These are phyloP conservation scores for Pholiota conissans DNA, from an alignment of 768 basidiomycete species.

Conservation along the genomic window DNA sequence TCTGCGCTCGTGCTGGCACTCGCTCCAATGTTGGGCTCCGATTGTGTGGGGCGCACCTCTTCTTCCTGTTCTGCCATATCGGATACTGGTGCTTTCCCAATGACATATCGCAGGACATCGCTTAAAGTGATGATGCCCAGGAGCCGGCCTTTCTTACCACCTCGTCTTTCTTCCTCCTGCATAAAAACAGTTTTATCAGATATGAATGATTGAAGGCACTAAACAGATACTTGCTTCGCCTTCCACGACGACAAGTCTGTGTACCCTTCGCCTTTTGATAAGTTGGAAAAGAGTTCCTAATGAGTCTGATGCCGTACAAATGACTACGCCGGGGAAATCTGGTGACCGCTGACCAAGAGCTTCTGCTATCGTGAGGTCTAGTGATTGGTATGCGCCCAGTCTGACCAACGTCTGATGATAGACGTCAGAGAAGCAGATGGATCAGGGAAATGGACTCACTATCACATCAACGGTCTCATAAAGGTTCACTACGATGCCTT, in stretches of 20 bases:
- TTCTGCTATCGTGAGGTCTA: conserved; percentile 91
- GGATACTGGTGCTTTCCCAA: conserved; percentile 60
- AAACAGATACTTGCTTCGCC: conserved; percentile 60
- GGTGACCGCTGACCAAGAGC: conserved; percentile 89
- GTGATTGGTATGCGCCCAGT: conserved; percentile 91
- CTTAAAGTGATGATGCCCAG: conserved; percentile 87
- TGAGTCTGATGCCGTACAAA: conserved; percentile 91
- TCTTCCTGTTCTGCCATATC: conserved; percentile 37
- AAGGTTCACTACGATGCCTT: conserved; percentile 91
- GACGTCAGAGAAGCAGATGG: conserved; percentile 1
- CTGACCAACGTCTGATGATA: conserved; percentile 85
- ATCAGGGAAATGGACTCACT: conserved; percentile 49
- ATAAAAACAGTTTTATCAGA: not conserved
- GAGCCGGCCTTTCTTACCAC: conserved; percentile 81
- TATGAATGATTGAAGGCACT: conserved; percentile 1
- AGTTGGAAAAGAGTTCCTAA: conserved; percentile 87
- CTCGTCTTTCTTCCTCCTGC: conserved; percentile 78
- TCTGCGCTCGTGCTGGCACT: not conserved
- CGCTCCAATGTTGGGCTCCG: conserved; percentile 6
- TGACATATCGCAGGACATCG: conserved; percentile 84
- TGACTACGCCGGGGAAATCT: conserved; percentile 96
- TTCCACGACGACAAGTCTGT: conserved; percentile 94
- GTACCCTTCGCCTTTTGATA: conserved; percentile 91
- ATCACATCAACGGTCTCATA: conserved; percentile 99
- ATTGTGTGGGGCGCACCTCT: conserved; percentile 15